Evolutionary conservation across 331 rosid species (phyloP).

Genomic region (Malus hybrid): DNA sequence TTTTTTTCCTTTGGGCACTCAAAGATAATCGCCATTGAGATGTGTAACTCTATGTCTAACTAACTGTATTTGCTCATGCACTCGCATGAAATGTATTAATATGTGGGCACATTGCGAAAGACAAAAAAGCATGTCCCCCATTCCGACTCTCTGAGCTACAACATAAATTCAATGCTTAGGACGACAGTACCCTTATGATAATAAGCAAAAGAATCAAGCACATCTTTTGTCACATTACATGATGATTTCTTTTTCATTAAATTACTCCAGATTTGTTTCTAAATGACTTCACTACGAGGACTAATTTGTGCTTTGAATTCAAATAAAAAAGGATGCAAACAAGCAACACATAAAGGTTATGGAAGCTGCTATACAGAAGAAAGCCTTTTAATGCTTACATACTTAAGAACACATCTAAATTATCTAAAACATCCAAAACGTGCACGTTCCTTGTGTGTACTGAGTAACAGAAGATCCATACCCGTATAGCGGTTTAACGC

Average conservation of each 20-base stretch:
- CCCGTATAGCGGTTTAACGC: slow-evolving; percentile 88
- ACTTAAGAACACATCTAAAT: not conserved
- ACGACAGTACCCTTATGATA: not conserved
- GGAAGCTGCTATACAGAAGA: not conserved
- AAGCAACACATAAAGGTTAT: not conserved
- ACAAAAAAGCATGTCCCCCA: not conserved
- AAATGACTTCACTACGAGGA: not conserved
- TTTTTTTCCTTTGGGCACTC: no score
- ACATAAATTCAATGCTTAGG: not conserved
- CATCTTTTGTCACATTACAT: not conserved
- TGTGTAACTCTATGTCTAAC: not conserved
- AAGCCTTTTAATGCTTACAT: no score
- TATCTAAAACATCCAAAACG: not conserved
- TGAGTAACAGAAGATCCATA: slow-evolving; percentile 22
- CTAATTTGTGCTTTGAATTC: not conserved
- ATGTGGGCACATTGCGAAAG: not conserved
- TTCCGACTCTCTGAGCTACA: not conserved
- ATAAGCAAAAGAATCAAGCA: not conserved
- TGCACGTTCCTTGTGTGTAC: not conserved
- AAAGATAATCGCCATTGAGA: not conserved
- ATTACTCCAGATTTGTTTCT: not conserved
- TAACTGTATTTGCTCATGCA: not conserved
- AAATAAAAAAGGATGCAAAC: no score
- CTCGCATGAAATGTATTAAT: not conserved
- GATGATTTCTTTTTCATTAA: not conserved